A percentile compares a stretch with the other conserved stretches of the same genome.
Conservation (phyloP, 179 eudicot species). For the Vitellaria paradoxa region DNA sequence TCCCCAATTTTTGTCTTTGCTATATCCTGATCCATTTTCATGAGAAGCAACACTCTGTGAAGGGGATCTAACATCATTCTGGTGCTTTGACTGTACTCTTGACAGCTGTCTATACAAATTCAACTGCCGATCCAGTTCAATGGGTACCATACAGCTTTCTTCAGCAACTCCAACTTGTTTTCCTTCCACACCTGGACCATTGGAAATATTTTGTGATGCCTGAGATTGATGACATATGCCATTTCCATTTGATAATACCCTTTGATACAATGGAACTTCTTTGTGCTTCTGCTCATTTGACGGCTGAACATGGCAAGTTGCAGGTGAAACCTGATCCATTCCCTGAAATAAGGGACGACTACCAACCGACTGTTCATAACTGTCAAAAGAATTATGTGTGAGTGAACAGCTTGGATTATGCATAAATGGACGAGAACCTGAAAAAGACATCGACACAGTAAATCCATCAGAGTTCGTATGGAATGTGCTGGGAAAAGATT, state of each 20-base stretch:
- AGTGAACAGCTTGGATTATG: constrained; percentile 91
- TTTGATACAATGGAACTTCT: constrained; percentile 43
- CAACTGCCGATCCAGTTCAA: constrained; percentile 48
- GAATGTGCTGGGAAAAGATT: constrained; percentile 75
- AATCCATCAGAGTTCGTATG: constrained; percentile 84
- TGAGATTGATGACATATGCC: constrained; percentile 51
- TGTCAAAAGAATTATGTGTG: constrained; percentile 63
- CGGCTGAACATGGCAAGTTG: constrained; percentile 60
- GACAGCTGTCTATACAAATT: constrained; percentile 61
- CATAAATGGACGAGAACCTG: constrained; percentile 71
- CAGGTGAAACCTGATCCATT: constrained; percentile 36
- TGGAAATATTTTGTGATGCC: constrained; percentile 44
- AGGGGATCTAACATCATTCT: constrained; percentile 48
- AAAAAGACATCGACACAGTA: constrained; percentile 80
- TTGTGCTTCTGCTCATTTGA: constrained; percentile 49
- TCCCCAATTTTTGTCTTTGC: constrained; percentile 47
- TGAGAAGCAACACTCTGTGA: constrained; percentile 68
- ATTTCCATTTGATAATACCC: constrained; percentile 42
- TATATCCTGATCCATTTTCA: constrained; percentile 51
- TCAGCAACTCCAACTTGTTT: constrained; percentile 38
- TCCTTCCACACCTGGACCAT: constrained; percentile 41
- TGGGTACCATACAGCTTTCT: constrained; percentile 35
- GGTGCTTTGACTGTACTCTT: constrained; percentile 38
- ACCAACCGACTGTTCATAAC: constrained; percentile 76
- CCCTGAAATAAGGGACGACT: constrained; percentile 91